Conservation (phyloP, 495 filamentous ascomycete genomes). For the Penicillium subrubescens region DNA sequence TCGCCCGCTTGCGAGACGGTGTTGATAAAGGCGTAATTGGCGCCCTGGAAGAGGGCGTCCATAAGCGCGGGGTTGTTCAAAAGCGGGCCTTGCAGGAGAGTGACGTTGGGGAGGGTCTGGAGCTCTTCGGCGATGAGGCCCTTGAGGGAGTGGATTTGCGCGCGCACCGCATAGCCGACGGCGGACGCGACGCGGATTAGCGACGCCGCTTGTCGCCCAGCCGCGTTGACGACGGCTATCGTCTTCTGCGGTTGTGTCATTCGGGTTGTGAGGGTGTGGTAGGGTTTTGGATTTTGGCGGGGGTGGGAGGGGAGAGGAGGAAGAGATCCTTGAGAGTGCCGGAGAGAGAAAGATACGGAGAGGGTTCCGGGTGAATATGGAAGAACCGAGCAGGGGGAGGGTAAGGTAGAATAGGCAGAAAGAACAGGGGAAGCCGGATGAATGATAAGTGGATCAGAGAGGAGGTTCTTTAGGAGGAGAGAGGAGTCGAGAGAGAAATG, state of each 20-base stretch:
- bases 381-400: conserved; percentile 7
- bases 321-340: conserved; percentile 2
- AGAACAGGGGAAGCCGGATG: background rate
- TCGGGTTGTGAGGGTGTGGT: conserved; percentile 20
- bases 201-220: conserved; percentile 89
- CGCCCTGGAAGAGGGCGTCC: conserved; percentile 75
- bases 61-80: conserved; percentile 71
- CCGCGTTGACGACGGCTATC: conserved; percentile 90
- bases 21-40: conserved; percentile 93
- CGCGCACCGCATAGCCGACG: conserved; percentile 86
- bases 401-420: background rate
- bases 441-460: conserved; percentile 12
- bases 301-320: background rate
- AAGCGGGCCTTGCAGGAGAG: conserved; percentile 78
- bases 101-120: conserved; percentile 77
- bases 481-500: background rate
- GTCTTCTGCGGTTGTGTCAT: conserved; percentile 64
- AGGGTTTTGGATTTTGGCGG: background rate
- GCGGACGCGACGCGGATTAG: conserved; percentile 90
- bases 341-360: conserved; percentile 2
- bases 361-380: background rate
- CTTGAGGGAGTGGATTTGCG: conserved; percentile 81
- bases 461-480: conserved; percentile 6
- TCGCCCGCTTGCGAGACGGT: conserved; percentile 94
- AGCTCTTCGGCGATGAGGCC: conserved; percentile 85